Evolutionary conservation across 1,284 basidiomycete species (phyloP).

Genomic region (Tilletia caries): DNA sequence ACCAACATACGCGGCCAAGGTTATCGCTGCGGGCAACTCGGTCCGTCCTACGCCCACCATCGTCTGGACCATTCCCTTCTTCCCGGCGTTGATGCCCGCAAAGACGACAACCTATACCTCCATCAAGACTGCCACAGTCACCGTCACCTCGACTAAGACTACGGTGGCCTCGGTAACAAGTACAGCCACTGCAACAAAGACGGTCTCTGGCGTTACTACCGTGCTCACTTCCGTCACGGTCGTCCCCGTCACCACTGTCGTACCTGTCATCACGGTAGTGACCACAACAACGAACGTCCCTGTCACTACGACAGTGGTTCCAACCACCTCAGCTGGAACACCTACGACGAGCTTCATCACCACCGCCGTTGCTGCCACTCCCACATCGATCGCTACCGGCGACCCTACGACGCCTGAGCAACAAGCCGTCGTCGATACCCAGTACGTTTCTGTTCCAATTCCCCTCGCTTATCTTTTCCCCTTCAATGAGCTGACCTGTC

Average conservation of each 20-base stretch:
- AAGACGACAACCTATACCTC: constrained; percentile 10
- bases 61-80: constrained; percentile 1
- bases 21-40: neutral
- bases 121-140: constrained; percentile 18
- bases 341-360: no score
- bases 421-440: neutral
- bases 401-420: constrained; percentile 5
- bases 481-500: no score
- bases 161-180: neutral
- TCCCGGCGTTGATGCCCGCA: constrained; percentile 15
- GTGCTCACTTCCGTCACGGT: neutral
- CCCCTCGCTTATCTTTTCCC: no score
- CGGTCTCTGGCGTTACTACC: neutral
- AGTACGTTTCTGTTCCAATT: neutral
- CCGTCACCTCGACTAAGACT: constrained; percentile 10
- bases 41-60: neutral
- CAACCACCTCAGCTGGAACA: no score
- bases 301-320: neutral
- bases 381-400: neutral
- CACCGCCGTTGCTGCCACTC: neutral
- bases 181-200: neutral
- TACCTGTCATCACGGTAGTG: neutral
- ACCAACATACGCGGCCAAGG: neutral
- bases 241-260: neutral
- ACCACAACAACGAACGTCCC: neutral